Base-by-base conservation (phyloP, 2,329 filamentous ascomycete genomes). In the Fusarium citri region DNA sequence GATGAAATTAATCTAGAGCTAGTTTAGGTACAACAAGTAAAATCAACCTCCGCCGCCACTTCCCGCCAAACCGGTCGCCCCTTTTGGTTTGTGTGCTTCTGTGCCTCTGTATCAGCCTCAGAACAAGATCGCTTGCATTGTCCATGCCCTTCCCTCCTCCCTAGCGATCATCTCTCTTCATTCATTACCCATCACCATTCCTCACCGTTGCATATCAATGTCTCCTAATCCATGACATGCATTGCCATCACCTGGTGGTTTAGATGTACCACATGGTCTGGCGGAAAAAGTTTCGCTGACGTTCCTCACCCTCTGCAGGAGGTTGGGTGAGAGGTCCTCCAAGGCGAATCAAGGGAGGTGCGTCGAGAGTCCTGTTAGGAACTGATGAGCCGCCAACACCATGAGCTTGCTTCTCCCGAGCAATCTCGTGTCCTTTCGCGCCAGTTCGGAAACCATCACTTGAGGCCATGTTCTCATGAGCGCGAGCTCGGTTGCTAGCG, bases 401-500 rank as follows among this genome's bases (percentile, higher is more conserved):
- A 68, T 84, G 83, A 14, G 82, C 82, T 14, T 80, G 71, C 51
- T 79, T 77, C 53, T 83, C 80, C 3, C 77, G 72, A 8, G 75
- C 73, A 69, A 82, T 73, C 62, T 83, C 80, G 20, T 81, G 80
- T 2, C 81, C 83, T 72, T 85, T 84, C 45, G 82, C 78, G 14
- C 83, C 82, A 54, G 78, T 71, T 54, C 79, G 72, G 78, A 83
- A 77, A 74, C 86, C 81, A 16, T 83, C 81, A 18, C 83, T 85
- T 0, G 83, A 77, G 0, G 82, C 76, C 6, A 82, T 71, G 61
- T 84, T 78, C 74, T 95, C 90, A 70, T 99, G 96, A 6, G 89
- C 84, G 56, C 90, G 89, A 22, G 93, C 94, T 51, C 96, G 92
- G 61, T 89, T 89, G 11, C 94, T 91, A 34, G 94, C 94, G 68